Conservation (phyloP, 208 protist species). For the Wallacemonas sp. region DNA sequence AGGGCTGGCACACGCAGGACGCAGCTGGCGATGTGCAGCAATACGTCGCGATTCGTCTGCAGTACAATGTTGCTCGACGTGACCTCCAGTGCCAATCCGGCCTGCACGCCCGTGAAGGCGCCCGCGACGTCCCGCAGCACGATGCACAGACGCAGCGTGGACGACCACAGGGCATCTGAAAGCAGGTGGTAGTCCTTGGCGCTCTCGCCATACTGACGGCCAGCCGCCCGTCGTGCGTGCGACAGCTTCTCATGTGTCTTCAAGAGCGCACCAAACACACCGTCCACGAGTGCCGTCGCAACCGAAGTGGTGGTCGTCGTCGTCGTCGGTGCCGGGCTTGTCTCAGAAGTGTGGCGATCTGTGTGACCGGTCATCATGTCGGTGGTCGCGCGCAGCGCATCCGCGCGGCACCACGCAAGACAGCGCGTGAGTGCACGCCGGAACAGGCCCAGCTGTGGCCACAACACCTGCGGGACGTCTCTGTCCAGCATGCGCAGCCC, state of each 20-base stretch:
- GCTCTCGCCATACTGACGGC: conserved; percentile 45
- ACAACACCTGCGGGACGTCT: conserved; percentile 52
- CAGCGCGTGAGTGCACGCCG: conserved; percentile 61
- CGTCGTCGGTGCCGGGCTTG: background rate
- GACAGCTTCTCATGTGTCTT: conserved; percentile 57
- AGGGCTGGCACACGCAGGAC: conserved; percentile 42
- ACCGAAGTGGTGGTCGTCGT: background rate
- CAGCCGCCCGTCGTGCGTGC: conserved; percentile 28
- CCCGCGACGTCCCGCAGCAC: conserved; percentile 52
- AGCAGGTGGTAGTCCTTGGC: conserved; percentile 50
- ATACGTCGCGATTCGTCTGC: conserved; percentile 33
- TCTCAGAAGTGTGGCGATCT: too few species aligned
- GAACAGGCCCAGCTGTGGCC: conserved; percentile 43
- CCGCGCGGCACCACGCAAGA: conserved; percentile 39
- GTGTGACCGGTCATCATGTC: too few species aligned
- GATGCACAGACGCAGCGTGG: conserved; percentile 60
- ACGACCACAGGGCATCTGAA: conserved; percentile 50
- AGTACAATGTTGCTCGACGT: conserved; percentile 29
- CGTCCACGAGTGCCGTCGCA: conserved; percentile 38
- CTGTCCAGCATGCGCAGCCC: conserved; percentile 51
- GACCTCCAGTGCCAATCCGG: conserved; percentile 39
- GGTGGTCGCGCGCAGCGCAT: conserved; percentile 11
- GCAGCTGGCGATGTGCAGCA: conserved; percentile 56
- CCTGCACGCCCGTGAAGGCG: conserved; percentile 59
- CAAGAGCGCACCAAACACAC: conserved; percentile 33